Base-by-base conservation (phyloP, 768 basidiomycete species). In the Hemileccinum rubropunctum region DNA sequence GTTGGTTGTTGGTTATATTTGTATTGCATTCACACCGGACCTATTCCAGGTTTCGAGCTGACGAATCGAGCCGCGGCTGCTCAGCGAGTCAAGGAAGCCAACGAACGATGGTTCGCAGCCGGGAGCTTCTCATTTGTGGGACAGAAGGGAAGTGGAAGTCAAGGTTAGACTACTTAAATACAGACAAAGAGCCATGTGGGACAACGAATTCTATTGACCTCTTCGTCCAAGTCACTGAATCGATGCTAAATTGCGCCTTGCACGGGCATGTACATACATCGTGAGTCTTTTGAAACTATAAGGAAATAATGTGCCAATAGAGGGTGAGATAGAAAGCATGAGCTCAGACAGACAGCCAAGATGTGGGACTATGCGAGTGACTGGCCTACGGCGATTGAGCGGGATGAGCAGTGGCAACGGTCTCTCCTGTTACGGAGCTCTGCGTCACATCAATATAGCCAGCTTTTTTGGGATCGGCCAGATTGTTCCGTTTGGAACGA, bases 31-130 rank as follows among this genome's bases (percentile, higher is more conserved):
- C 35, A 39, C 40, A 42, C 51, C 68, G 47, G 69, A 47, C 50
- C 38, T 12, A 51, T 44, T 47, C 44, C 3, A 57, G 91, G 93
- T 30, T 88, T 99, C 69, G 95, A 99, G 69, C 77, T 99, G 52
- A 94, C 93, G 47, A 98, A 98, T 64, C 87, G 90, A 21, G 79
- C 88, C n/a, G 81, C 86, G 5, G 83, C 84, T 45, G 82, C 87
- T n/a, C 84, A 86, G 54, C 80, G 87, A 28, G 91, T 97, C 49
- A 92, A 93, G 67, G 94, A 92, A 58, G 97, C 97, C 21, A 98
- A 99, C 71, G 93, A 97, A 47, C 79, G 88, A 23, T 99, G 97
- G 97, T 99, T 99, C 68, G 84, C 86, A 4, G 82, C 81, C 7
- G 91, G 91, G 5, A 89, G 73, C 34, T 92, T 92, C 69, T 88